Evolutionary conservation across 2,329 filamentous ascomycete genomes (phyloP), one percentile per base, ranked within the genome.

Genomic region (Phialemonium atrogriseum): DNA sequence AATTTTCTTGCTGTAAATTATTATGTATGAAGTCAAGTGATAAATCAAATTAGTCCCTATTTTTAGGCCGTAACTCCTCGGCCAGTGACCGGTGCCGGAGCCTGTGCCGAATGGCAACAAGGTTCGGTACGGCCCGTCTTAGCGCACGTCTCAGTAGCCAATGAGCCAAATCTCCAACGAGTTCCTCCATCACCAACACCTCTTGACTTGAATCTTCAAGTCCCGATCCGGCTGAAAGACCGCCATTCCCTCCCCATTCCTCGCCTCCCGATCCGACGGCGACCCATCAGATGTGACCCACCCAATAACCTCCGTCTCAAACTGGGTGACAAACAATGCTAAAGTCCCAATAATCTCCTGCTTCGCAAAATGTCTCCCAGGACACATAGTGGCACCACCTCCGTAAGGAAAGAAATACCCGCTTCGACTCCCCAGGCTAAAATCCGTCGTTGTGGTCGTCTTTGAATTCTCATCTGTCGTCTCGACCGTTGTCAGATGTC

Each of bases 361-460:
- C 40, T 62, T 63, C 1, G 59, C 57, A 37, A 62, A 56, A 24
- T 52, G 44, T 0, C 58, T 46, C 2, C 59, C 59, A 2, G 60
- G 55, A 24, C 59, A 64, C 7, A 56, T 49, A 2, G 42, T 41
- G 0, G 34, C 21, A 0, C 58, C 58, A 2, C 55, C 57, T n/a
- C 58, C 56, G 17, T 34, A 42, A 7, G 39, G 37, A 5, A 40
- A 34, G 23, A 24, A 42, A 12, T 29, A 24, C 7, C 22, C 24
- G 3, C 24, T 20, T 9, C 27, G 20, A 5, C 24, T 24, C 4
- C 24, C 21, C 18, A 40, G 18, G 19, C 17, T 7, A 11, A 40
- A 39, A 5, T 31, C 19, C 12, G 18, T 13, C 18, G 14, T 27
- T 13, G 12, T 34, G 9, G 10, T 31, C 18, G 12, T n/a, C n/a